Base-by-base conservation (phyloP, 139 green algal genomes). In the Chlorella ohadii region DNA sequence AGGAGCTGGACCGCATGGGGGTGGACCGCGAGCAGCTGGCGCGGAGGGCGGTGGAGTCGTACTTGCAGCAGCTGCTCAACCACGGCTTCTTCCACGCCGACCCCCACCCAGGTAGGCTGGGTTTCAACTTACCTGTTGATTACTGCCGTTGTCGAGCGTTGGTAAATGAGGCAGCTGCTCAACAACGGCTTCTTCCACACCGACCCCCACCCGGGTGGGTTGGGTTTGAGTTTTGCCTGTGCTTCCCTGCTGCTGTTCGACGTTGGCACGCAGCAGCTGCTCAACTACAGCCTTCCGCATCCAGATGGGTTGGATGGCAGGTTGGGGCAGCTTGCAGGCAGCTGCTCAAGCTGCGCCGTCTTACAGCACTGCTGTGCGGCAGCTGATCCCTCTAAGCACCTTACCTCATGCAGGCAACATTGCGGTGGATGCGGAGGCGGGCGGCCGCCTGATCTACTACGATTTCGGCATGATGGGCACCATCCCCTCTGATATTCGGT, bases 351-450 rank as follows among this genome's bases (percentile, higher is more conserved):
- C n/a, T n/a, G n/a, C n/a, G n/a, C n/a, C n/a, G n/a, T n/a, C n/a
- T n/a, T n/a, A n/a, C n/a, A n/a, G n/a, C n/a, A n/a, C n/a, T n/a
- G n/a, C n/a, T n/a, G n/a, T n/a, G n/a, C n/a, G n/a, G n/a, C n/a
- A n/a, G n/a, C n/a, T n/a, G n/a, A n/a, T n/a, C n/a, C n/a, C n/a
- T n/a, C n/a, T n/a, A n/a, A n/a, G n/a, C n/a, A n/a, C 28, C 34
- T 5, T 23, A 1, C 36, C 97, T 98, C 88, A 97, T 98, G 95
- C 96, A 7, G 97, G 97, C 84, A 99, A 99, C 91, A 96, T 99
- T 33, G 95, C 96, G 11, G 96, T 99, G 36, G 97, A 99, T 84
- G 72, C 88, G 0, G 86, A 88, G 13, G 85, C 83, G 23, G 89
- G 85, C 44, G 96, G 96, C 39, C 88, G 93, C 3, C 88, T 98